Evolutionary conservation across 2,329 filamentous ascomycete species (phyloP).

Genomic region (Neofusicoccum parvum): DNA sequence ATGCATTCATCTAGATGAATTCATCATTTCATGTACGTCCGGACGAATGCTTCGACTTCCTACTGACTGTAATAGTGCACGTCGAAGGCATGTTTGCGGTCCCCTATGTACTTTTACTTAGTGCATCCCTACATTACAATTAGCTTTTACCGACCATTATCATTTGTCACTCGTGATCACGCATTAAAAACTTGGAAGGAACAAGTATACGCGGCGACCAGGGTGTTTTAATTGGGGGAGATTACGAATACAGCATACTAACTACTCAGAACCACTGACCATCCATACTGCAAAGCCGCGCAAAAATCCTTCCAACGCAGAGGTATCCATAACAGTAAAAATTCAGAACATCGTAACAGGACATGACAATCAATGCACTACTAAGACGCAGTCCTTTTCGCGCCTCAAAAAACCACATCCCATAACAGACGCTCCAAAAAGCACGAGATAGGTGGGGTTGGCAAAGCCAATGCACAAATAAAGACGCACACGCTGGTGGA

Average conservation of each 20-base stretch:
- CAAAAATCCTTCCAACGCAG: not conserved
- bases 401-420: not conserved
- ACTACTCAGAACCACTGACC: not conserved
- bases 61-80: no score
- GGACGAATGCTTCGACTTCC: no score
- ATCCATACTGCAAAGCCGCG: not conserved
- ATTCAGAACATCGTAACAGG: not conserved
- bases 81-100: no score
- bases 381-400: slow-evolving; percentile 3
- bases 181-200: not conserved
- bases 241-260: not conserved
- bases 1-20: no score
- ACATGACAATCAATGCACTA: slow-evolving; percentile 7
- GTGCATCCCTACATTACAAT: no score
- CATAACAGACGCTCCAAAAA: not conserved
- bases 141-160: no score
- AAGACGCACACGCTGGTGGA: not conserved
- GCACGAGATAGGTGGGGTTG: no score
- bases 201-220: not conserved
- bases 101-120: no score
- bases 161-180: no score
- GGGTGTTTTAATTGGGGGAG: not conserved
- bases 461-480: not conserved
- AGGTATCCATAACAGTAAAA: not conserved
- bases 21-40: no score